Evolutionary conservation across 176 grass and related monocot species (phyloP), one percentile per base, ranked within the genome.

Genomic region (Dendrocalamus sinicus): DNA sequence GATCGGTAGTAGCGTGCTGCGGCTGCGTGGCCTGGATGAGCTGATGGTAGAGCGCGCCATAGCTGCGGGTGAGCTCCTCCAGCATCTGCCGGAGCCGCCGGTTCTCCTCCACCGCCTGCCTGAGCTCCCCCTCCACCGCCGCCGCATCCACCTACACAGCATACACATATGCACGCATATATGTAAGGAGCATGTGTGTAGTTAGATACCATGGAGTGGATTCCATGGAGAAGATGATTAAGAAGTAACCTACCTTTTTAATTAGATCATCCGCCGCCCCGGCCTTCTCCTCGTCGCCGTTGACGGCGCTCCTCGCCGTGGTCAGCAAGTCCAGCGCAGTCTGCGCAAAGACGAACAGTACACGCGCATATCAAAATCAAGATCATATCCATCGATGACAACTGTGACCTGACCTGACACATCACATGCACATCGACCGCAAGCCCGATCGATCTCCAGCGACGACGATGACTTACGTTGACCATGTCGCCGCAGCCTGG

Each of bases 81-180:
- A 87, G 67, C 89, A 68, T 80, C 75, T 50, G 68, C 68, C 80
- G 85, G 41, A 91, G 70, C 35, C 74, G 75, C 59, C 85, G 75
- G 89, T 91, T 91, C 74, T 91, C 89, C 76, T 87, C 89, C 7
- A 66, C 70, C 9, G 85, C 84, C 20, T 77, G 89, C 75, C 63
- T 60, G 50, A 91, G 74, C 48, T 87, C 81, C 5, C 58, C 79
- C 70, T 84, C 67, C 72, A 87, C 59, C 55, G n/a, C 62, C 53
- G 65, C 22, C 61, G 15, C 54, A 35, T 23, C 17, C 17, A 28
- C 26, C 28, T 17, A 51, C 43, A n/a, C 23, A 54, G 16, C 52
- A 19, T 54, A 54, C 16, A 70, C 0, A 55, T 30, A 17, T 22
- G 2, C 41, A 40, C 10, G 30, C 26, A 63, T 1, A 30, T 11